phyloP scores from a whole-genome alignment of 208 protist species.

The Acanthamoeba royreba region DNA sequence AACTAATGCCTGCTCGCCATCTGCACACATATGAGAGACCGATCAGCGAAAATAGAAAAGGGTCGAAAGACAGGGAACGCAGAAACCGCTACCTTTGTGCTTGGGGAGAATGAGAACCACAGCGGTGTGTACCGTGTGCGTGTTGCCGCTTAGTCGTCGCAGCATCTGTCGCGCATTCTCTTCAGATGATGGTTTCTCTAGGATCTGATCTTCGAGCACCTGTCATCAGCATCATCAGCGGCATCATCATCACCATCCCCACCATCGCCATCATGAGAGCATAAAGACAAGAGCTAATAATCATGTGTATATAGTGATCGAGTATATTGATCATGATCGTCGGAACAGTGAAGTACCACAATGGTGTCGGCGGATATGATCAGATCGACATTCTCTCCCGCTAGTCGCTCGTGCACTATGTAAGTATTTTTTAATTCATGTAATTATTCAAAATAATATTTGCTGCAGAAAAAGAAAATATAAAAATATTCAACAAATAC shows the following conservation, averaged over 20 bases:
- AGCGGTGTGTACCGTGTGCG: slow-evolving; percentile 48
- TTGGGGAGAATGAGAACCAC: slow-evolving; percentile 25
- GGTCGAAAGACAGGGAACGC: background rate
- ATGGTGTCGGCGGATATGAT: slow-evolving; percentile 67
- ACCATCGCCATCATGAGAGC: no score
- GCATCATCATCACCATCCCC: no score
- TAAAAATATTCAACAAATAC: background rate
- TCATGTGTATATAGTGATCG: background rate
- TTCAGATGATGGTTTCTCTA: slow-evolving; percentile 58
- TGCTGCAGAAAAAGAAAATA: background rate
- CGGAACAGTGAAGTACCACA: background rate
- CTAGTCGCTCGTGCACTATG: background rate
- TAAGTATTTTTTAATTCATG: background rate
- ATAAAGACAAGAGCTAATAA: background rate
- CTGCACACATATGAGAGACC: background rate
- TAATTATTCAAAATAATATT: background rate
- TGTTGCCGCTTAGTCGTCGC: background rate
- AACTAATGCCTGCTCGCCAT: background rate
- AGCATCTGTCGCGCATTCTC: slow-evolving; percentile 52
- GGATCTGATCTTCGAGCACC: slow-evolving; percentile 6
- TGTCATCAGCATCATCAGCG: no score
- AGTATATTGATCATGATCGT: background rate
- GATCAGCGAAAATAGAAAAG: background rate
- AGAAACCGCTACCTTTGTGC: background rate
- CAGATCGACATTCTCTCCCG: background rate